These are phyloP conservation scores for Dipteronia dyeriana DNA, from an alignment of 345 rosid species.

Conservation along the genomic window DNA sequence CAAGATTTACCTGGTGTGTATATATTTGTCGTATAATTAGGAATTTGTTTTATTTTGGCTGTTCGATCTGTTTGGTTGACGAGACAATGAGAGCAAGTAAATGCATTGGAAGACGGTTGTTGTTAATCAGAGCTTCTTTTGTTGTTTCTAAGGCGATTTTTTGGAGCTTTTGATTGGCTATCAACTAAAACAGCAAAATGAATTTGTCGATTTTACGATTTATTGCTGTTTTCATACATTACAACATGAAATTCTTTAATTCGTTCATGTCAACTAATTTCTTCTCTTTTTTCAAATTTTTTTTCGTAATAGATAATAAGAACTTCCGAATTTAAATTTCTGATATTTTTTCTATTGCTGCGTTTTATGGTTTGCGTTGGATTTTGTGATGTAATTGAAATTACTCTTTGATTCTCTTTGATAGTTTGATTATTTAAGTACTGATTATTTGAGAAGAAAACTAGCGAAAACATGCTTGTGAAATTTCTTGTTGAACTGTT, in stretches of 20 bases:
- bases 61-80: constrained; percentile 48
- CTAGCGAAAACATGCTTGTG: background rate
- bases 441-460: background rate
- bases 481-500: background rate
- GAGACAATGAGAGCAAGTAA: constrained; percentile 7
- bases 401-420: background rate
- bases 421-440: background rate
- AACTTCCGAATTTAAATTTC: background rate
- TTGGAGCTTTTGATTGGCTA: background rate
- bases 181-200: background rate
- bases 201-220: background rate
- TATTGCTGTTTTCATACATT: background rate
- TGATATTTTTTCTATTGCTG: background rate
- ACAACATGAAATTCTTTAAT: too few relatives aligned
- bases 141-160: background rate
- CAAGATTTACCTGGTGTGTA: constrained; percentile 91
- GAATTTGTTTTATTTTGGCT: constrained; percentile 8
- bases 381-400: background rate
- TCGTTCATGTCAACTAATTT: background rate
- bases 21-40: constrained; percentile 10
- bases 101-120: background rate
- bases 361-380: background rate
- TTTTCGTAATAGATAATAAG: background rate
- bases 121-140: background rate
- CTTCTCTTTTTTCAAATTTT: background rate